phyloP scores from a whole-genome alignment of 1,284 basidiomycete genomes.

The Uromyces viciae-fabae region DNA sequence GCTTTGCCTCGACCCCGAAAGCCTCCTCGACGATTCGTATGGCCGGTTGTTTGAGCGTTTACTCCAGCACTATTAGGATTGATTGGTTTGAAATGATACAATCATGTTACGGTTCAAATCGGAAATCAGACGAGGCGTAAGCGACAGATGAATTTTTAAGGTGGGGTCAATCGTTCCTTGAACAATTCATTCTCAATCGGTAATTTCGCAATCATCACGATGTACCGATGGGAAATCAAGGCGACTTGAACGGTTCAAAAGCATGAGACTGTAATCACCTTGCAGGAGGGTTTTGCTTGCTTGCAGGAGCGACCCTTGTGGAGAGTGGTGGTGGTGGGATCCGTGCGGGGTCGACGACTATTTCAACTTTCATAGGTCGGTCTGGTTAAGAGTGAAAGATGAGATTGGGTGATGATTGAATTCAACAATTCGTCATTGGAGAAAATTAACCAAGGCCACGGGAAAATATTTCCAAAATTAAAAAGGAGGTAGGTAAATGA shows the following conservation, averaged over 20 bases:
- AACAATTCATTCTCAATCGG: not conserved
- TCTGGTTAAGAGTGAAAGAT: not conserved
- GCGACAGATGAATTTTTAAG: too few relatives aligned
- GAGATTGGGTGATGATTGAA: not conserved
- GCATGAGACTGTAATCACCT: conserved; percentile 44
- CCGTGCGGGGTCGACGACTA: conserved; percentile 32
- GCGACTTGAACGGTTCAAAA: conserved; percentile 5
- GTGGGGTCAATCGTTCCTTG: conserved; percentile 7
- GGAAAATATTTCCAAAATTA: conserved; percentile 6
- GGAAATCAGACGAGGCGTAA: not conserved
- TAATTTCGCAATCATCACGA: conserved; percentile 12
- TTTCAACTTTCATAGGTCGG: conserved; percentile 44
- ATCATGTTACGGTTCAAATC: not conserved
- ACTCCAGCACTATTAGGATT: not conserved
- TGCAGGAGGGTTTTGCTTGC: conserved; percentile 24
- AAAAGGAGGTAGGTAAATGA: conserved; percentile 5
- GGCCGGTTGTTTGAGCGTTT: conserved; percentile 9
- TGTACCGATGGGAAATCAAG: not conserved
- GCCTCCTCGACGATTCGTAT: not conserved
- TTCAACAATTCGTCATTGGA: too few relatives aligned
- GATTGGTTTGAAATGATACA: not conserved
- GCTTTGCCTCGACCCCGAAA: conserved; percentile 17
- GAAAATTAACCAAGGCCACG: not conserved
- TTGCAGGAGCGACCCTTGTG: conserved; percentile 38
- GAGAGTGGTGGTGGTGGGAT: conserved; percentile 39